phyloP scores from a whole-genome alignment of 176 grass and related monocot species.

The Melocanna baccifera region DNA sequence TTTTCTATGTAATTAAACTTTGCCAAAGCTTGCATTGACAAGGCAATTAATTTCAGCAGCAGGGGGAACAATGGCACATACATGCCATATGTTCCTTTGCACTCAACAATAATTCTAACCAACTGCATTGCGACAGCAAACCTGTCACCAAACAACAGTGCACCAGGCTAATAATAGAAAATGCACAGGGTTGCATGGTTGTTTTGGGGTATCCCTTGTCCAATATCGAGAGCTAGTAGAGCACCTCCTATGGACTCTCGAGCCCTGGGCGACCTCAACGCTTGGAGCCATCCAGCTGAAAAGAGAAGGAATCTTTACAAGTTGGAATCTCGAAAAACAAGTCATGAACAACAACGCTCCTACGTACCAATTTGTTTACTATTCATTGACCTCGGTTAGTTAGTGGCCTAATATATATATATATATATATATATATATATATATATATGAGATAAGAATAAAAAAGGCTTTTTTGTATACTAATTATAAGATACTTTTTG shows the following conservation, averaged over 20 bases:
- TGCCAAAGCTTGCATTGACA: not conserved
- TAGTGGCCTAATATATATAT: too few species aligned
- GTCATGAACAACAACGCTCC: not conserved
- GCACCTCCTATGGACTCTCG: conserved; percentile 20
- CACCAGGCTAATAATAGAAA: conserved; percentile 31
- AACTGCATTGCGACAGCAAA: conserved; percentile 36
- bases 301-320: conserved; percentile 48
- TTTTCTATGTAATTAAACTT: not conserved
- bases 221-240: not conserved
- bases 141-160: conserved; percentile 7
- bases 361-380: not conserved
- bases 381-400: not conserved
- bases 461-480: not conserved
- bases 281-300: conserved; percentile 44
- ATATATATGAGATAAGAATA: not conserved
- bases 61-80: too few species aligned
- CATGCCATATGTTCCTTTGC: conserved; percentile 23
- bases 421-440: too few species aligned
- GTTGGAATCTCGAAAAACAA: conserved; percentile 5
- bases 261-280: conserved; percentile 3
- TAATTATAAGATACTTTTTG: too few species aligned
- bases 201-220: conserved; percentile 42
- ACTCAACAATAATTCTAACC: conserved; percentile 31
- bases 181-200: conserved; percentile 28
- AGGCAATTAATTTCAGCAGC: not conserved